Base-by-base conservation (phyloP, 371 early-diverging fungal species). In the Rhizomucor pusillus region DNA sequence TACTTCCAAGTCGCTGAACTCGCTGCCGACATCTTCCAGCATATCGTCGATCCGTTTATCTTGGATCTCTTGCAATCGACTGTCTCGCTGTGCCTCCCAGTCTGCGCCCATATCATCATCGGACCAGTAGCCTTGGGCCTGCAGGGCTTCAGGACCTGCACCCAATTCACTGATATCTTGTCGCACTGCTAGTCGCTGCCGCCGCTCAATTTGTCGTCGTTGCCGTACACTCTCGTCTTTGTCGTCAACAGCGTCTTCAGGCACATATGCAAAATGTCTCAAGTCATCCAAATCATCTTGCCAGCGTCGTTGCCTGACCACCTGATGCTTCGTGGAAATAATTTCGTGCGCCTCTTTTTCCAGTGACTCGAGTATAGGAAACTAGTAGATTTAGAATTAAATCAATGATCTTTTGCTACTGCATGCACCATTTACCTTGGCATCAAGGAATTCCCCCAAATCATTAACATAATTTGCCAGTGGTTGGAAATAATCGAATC, bases 401-500 rank as follows among this genome's bases (percentile, higher is more conserved):
- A 23, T 46, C 18, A 25, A 19, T 20, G 23, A 19, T 33, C n/a
- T 54, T 22, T 54, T 46, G 10, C 18, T 6, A 18, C 34, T 18
- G 14, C 25, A 18, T 53, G 40, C 16, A 4, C 24, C 13, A 9
- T 51, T 25, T 58, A 85, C 84, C 76, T 87, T 87, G 23, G 71
- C 80, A 62, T 90, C 90, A 37, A 88, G 72, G 53, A 88, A 84
- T 36, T 85, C 86, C 1, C 82, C 87, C 43, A 88, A 62, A 54
- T 85, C 83, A 19, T 80, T 75, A 18, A 84, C 71, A 62, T 74
- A 86, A 1, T 75, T 69, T 24, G 69, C 63, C n/a, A 88, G 60
- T 22, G 82, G 76, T 53, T 87, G 87, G 61, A 85, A 90, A 59
- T 84, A 90, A 16, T 72, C 79, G 58, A 86, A 88, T 24, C 87